Base-by-base conservation (phyloP, 208 protist species). In the Trichomonas tenax region DNA sequence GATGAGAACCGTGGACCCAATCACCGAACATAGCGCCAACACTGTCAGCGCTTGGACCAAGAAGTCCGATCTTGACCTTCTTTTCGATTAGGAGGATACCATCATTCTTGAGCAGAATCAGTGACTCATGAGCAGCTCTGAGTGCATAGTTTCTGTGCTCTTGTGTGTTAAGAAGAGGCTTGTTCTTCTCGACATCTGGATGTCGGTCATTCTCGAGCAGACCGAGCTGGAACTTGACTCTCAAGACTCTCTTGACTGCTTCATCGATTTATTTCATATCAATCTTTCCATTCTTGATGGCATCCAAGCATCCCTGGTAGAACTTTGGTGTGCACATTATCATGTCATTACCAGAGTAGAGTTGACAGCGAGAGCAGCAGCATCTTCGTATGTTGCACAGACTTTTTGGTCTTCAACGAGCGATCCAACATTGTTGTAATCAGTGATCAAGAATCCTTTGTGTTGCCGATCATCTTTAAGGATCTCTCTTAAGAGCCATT, bases 401-500 rank as follows among this genome's bases (percentile, higher is more conserved):
- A 89, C 40, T n/a, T 89, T 48, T 48, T 89, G 82, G 40, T 89
- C n/a, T 89, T 15, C 11, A n/a, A 89, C n/a, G 8, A 89, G 40
- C 11, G 8, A 89, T n/a, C 82, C 82, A 26, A 89, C n/a, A 26
- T 89, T 89, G n/a, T 48, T 89, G 0, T 31, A 89, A 48, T 89
- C 82, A 31, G 97, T 97, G 14, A 97, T 96, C 40, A 97, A 82
- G 96, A 97, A 63, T 6, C 96, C 97, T 36, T 97, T 96, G 63
- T 97, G 97, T 6, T 96, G 90, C 40, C 40, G 48, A 6, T n/a
- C 15, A 46, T 48, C 82, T n/a, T 34, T 45, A 8, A 89, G 40
- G 31, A 89, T 34, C 0, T 89, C 40, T 48, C n/a, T 45, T 8
- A 89, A n/a, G 4, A 48, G n/a, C 15, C 11, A 89, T 48, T 45